A percentile compares a stretch with the other conserved stretches of the same genome.
These are phyloP conservation scores for Cenchrus purpureus DNA, from an alignment of 176 grass and related monocot genomes.

Conservation along the genomic window DNA sequence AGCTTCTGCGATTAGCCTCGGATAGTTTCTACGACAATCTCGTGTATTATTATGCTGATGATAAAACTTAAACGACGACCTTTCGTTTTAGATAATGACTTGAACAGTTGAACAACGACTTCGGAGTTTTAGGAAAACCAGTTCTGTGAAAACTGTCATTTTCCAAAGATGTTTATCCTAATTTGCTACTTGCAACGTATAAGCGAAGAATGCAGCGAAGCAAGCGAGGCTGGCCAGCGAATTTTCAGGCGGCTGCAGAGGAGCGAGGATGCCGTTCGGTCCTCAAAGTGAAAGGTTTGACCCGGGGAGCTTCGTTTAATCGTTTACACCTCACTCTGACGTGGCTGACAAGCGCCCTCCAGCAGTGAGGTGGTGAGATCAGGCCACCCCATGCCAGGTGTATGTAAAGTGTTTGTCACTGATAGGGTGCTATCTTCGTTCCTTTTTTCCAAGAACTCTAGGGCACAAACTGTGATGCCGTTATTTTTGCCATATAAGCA, in stretches of 20 bases:
- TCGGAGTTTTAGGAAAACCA: no score
- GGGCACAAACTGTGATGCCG: not conserved
- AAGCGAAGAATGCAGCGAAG: not conserved
- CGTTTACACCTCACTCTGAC: conserved; percentile 10
- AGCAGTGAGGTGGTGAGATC: not conserved
- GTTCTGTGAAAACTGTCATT: no score
- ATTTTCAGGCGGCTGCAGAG: not conserved
- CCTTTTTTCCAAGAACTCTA: not conserved
- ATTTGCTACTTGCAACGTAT: not conserved
- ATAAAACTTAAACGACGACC: no score
- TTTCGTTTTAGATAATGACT: no score
- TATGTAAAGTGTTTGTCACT: not conserved
- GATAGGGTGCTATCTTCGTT: not conserved
- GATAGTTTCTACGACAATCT: no score
- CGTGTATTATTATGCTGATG: no score
- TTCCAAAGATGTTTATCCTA: not conserved
- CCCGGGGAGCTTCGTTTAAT: not conserved
- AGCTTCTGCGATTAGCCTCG: no score
- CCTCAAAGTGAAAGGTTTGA: not conserved
- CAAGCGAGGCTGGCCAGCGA: not conserved
- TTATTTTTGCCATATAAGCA: not conserved
- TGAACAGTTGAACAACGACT: no score
- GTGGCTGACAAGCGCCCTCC: not conserved
- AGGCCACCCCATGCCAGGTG: not conserved
- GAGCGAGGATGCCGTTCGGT: not conserved